A percentile compares a stretch with the other conserved stretches of the same genome.
Evolutionary conservation across 192 early-diverging fungal genomes (phyloP).

Genomic region (Entrophospora sp.): DNA sequence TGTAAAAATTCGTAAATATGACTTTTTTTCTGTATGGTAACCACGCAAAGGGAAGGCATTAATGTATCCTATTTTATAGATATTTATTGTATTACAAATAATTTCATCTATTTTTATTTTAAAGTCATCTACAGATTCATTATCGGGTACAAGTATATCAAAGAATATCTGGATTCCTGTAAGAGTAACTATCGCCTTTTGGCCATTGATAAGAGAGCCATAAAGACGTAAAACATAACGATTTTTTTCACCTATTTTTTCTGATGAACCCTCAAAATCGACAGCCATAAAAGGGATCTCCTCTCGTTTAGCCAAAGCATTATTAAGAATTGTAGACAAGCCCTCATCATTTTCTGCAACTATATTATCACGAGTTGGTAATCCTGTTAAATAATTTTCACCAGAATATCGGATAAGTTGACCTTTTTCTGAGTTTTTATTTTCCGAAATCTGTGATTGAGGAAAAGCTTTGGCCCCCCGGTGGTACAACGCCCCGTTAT

Average conservation of each 20-base stretch:
- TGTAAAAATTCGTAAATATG: constrained; percentile 5
- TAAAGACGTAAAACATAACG: not conserved
- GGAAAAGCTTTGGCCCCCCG: no score
- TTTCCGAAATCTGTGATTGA: no score
- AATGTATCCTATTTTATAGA: not conserved
- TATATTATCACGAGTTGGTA: no score
- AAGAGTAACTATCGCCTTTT: not conserved
- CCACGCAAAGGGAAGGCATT: not conserved
- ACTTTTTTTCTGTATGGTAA: constrained; percentile 12
- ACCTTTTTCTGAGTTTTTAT: no score
- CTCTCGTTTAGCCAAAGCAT: no score
- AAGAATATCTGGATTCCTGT: not conserved
- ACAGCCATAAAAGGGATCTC: not conserved
- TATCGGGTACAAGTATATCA: not conserved
- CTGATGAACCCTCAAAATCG: not conserved
- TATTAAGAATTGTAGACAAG: no score
- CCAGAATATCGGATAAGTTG: no score
- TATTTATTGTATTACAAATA: not conserved
- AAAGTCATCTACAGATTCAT: not conserved
- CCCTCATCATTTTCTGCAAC: no score
- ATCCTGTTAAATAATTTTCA: no score
- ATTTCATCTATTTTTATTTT: not conserved
- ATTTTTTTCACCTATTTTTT: not conserved
- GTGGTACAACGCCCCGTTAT: no score
- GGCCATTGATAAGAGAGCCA: not conserved